These are phyloP conservation scores for Pythium plurisporium DNA, from an alignment of 352 stramenopile species.

Conservation along the genomic window DNA sequence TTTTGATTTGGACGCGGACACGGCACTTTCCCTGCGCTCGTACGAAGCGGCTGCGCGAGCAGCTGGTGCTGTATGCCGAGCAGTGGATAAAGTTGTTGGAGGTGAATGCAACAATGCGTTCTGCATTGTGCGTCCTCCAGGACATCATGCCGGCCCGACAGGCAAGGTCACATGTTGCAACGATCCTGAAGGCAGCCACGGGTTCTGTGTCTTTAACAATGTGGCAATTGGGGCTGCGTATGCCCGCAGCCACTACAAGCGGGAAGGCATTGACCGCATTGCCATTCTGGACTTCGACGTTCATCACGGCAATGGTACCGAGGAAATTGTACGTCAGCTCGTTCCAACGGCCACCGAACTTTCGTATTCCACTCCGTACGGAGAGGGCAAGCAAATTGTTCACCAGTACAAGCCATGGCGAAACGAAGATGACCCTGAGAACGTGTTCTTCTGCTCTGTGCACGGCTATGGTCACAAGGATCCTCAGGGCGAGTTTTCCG, in stretches of 20 bases:
- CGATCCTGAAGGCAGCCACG: slow-evolving; percentile 83
- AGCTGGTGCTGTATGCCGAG: slow-evolving; percentile 79
- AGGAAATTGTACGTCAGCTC: slow-evolving; percentile 93
- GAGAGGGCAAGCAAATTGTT: slow-evolving; percentile 75
- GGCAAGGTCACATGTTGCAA: slow-evolving; percentile 93
- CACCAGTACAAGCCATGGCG: slow-evolving; percentile 96
- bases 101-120: slow-evolving; percentile 94
- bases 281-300: slow-evolving; percentile 99
- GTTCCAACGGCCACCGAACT: slow-evolving; percentile 82
- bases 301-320: slow-evolving; percentile 97
- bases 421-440: slow-evolving; percentile 90
- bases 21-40: slow-evolving; percentile 69
- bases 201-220: slow-evolving; percentile 99
- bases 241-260: slow-evolving; percentile 90
- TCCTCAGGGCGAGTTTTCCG: slow-evolving; percentile 40
- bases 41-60: slow-evolving; percentile 73
- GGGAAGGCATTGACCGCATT: slow-evolving; percentile 88
- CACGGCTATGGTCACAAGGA: slow-evolving; percentile 79
- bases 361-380: slow-evolving; percentile 88
- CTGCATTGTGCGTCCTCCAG: slow-evolving; percentile 94
- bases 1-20: slow-evolving; percentile 69
- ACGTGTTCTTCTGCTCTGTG: slow-evolving; percentile 96
- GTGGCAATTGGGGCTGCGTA: slow-evolving; percentile 96
- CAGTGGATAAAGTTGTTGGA: slow-evolving; percentile 80
- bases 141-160: slow-evolving; percentile 94